Base-by-base conservation (phyloP, 495 filamentous ascomycete genomes). In the Podospora bellae-mahoneyi region DNA sequence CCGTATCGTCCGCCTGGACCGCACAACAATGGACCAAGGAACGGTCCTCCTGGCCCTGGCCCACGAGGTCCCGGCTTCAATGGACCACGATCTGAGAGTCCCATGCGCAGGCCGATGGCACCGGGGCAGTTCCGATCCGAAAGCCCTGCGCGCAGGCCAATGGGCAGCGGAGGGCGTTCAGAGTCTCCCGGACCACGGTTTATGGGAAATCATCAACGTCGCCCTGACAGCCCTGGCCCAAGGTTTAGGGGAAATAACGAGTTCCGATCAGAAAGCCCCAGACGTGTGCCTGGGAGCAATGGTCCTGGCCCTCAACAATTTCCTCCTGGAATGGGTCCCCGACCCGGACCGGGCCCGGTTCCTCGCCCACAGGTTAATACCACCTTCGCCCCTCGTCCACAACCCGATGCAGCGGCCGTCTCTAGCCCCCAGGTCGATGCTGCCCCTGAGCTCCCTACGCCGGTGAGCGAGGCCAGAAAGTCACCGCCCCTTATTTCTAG, bases 1-100 rank as follows among this genome's bases (percentile, higher is more conserved):
- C 71, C 71, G 5, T 66, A 54, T 61, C 62, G 63, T 5, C 63
- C 61, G 48, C 48, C 66, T 13, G 54, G 54, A 57, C n/a, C 55
- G 9, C 20, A 23, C 54, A 23, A 23, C 18, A 5, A 7, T 58
- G 44, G 34, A 10, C 54, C 64, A 18, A 59, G 55, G 18, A 65
- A 65, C 27, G 48, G 48, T 54, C 54, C 57, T 19, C 64, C 64
- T 13, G 28, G 55, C 56, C 64, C 39, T 58, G 62, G 71, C 16
- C 65, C 62, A 2, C 60, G 62, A 23, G 65, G 61, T 20, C 55
- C 62, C 6, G 20, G 63, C 34, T 16, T 62, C 16, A 48, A 63
- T 7, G 68, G 56, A 4, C 48, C 54, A 39, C 64, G 26, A 39
- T 66, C 71, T 20, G 55, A 65, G n/a, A 65, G 61, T 7, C 65